phyloP scores from a whole-genome alignment of 2,329 filamentous ascomycete genomes.

The Claviceps capensis region DNA sequence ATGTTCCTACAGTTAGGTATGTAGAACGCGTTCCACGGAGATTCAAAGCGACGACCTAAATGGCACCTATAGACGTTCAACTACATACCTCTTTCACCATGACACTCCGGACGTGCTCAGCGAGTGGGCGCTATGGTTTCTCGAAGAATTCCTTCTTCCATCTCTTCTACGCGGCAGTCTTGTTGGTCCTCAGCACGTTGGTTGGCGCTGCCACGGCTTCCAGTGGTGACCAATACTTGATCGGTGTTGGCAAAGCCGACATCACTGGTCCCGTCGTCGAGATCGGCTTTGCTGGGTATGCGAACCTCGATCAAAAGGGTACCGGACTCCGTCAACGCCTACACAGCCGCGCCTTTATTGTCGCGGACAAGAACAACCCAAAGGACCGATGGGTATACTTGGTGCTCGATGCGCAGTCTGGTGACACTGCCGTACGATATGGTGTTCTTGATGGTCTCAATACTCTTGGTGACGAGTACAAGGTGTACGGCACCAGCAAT shows the following conservation, averaged over 20 bases:
- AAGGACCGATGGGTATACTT: slow-evolving; percentile 72
- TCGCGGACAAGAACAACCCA: slow-evolving; percentile 53
- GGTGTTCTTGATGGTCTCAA: slow-evolving; percentile 70
- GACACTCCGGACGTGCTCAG: background rate
- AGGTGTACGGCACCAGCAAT: slow-evolving; percentile 64
- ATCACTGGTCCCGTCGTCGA: slow-evolving; percentile 70
- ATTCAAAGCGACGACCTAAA: too few species aligned
- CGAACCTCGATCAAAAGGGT: slow-evolving; percentile 69
- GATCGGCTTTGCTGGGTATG: slow-evolving; percentile 85
- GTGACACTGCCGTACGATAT: slow-evolving; percentile 76
- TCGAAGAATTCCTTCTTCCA: slow-evolving; percentile 3
- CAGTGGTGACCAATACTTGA: slow-evolving; percentile 27
- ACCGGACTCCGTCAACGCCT: slow-evolving; percentile 76
- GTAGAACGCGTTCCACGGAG: too few species aligned
- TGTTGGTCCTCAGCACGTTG: background rate
- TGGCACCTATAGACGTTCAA: background rate
- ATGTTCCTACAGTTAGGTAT: too few species aligned
- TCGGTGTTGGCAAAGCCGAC: slow-evolving; percentile 44
- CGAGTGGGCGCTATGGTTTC: background rate
- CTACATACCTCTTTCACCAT: background rate
- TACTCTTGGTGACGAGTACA: slow-evolving; percentile 56
- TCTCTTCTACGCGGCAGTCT: slow-evolving; percentile 4
- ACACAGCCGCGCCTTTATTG: slow-evolving; percentile 80
- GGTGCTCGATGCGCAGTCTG: slow-evolving; percentile 74
- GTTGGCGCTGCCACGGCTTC: background rate